Percentiles rank a stretch among this genome's conserved stretches.
Evolutionary conservation across 192 early-diverging fungal genomes (phyloP).

Genomic region (Cetraspora pellucida): DNA sequence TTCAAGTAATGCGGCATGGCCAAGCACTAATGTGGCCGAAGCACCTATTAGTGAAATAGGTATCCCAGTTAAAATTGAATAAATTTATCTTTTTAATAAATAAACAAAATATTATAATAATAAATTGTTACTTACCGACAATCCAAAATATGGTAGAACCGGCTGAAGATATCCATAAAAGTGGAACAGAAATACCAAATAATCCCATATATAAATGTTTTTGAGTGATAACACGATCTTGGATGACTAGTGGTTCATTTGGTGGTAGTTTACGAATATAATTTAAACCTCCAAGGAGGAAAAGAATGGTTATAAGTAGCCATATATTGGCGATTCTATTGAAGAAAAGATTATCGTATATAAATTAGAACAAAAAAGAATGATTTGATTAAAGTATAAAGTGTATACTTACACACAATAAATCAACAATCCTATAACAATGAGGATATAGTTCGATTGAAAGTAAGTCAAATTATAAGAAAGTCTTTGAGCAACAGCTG

Average conservation of each 20-base stretch:
- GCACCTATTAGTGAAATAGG: slow-evolving; percentile 43
- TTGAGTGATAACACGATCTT: slow-evolving; percentile 33
- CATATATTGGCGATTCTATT: slow-evolving; percentile 53
- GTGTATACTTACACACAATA: slow-evolving; percentile 55
- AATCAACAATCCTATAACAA: slow-evolving; percentile 55
- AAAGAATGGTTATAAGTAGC: slow-evolving; percentile 54
- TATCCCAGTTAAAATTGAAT: neutral
- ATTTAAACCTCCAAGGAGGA: slow-evolving; percentile 53
- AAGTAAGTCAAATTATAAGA: slow-evolving; percentile 64
- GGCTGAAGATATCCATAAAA: slow-evolving; percentile 57
- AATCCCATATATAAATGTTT: slow-evolving; percentile 51
- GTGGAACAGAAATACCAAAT: slow-evolving; percentile 46
- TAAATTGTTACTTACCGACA: slow-evolving; percentile 44
- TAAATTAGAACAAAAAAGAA: neutral
- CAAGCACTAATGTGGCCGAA: slow-evolving; percentile 55
- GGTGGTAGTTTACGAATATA: slow-evolving; percentile 49
- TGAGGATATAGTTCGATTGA: slow-evolving; percentile 62
- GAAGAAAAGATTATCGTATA: neutral
- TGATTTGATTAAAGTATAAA: neutral
- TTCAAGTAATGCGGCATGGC: slow-evolving; percentile 61
- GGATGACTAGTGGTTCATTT: slow-evolving; percentile 39
- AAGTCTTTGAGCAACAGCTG: slow-evolving; percentile 45
- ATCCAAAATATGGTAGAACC: slow-evolving; percentile 63
- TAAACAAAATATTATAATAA: neutral
- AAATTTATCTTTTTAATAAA: neutral